Base-by-base conservation (phyloP, 345 rosid species). In the Corchorus capsularis region DNA sequence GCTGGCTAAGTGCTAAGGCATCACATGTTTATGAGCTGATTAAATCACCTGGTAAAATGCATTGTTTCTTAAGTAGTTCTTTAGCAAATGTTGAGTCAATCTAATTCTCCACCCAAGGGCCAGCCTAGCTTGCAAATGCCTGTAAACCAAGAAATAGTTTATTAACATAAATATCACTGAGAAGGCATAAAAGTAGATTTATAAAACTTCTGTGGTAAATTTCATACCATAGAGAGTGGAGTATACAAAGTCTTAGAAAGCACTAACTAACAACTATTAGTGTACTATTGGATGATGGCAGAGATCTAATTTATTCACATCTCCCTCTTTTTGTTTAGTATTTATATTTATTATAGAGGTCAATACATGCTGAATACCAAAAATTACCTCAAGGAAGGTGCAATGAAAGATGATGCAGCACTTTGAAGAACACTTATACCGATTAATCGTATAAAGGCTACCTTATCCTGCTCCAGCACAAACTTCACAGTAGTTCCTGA, bases 61-160 rank as follows among this genome's bases (percentile, higher is more conserved):
- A 85, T 96, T 96, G 80, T 92, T 89, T 86, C 89, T 92, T 84
- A 96, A 83, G 83, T 96, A 96, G 79, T 87, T 92, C 85, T 87
- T 87, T 22, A 93, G 89, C 76, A 96, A 79, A 89, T 96, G 98
- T 63, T 88, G 92, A 66, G 99, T 96, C 89, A 96, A 82, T 57
- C 90, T 91, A 78, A 91, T 88, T 87, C 99, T 92, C 99, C 99
- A 96, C 67, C 92, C 97, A 83, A 96, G 95, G 62, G 98, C 98
- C 76, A 96, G 84, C 56, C 85, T 90, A 72, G 92, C 84, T 12
- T 93, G 93, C 84, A 96, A 81, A 81, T 93, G 96, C 88, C 99
- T 96, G 88, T 63, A 54, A 67, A 73, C 70, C 67, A 66, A 71
- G 74, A 73, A 34, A 63, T 8, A 56, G n/a, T 8, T 17, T 16